Evolutionary conservation across 352 stramenopile species (phyloP).

Genomic region (Globisporangium solare): DNA sequence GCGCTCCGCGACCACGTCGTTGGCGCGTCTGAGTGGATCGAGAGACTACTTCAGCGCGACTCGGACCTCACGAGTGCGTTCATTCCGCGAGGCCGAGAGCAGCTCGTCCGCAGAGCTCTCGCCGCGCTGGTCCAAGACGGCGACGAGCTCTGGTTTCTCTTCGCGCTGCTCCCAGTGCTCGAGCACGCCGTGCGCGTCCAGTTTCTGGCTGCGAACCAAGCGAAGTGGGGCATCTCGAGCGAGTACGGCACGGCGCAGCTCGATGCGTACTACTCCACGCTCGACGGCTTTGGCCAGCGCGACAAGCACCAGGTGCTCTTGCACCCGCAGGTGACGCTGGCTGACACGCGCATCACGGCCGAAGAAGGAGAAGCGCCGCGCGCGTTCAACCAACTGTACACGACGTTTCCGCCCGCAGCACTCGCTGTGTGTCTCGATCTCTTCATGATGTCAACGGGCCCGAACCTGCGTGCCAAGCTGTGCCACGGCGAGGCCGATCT

Average conservation of each 20-base stretch:
- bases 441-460: conserved; percentile 71
- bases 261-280: conserved; percentile 71
- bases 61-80: conserved; percentile 15
- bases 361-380: too few relatives aligned
- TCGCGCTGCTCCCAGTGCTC: conserved; percentile 55
- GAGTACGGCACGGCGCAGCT: conserved; percentile 50
- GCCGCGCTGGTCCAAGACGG: conserved; percentile 13
- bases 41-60: too few relatives aligned
- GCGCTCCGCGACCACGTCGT: not conserved
- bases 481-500: conserved; percentile 64
- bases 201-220: conserved; percentile 46
- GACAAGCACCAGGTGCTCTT: conserved; percentile 74
- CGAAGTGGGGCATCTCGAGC: conserved; percentile 21
- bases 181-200: conserved; percentile 56
- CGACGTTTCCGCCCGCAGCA: conserved; percentile 28
- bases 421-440: conserved; percentile 52
- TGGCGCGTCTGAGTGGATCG: not conserved
- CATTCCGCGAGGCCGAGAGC: conserved; percentile 31
- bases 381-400: conserved; percentile 43
- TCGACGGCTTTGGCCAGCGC: conserved; percentile 75
- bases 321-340: conserved; percentile 29
- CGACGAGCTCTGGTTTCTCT: conserved; percentile 58
- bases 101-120: conserved; percentile 33
- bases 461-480: conserved; percentile 66
- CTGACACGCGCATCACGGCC: not conserved